A percentile compares a stretch with the other conserved stretches of the same genome.
Evolutionary conservation across 2,329 filamentous ascomycete species (phyloP).

Genomic region (Blumeriella jaapii): DNA sequence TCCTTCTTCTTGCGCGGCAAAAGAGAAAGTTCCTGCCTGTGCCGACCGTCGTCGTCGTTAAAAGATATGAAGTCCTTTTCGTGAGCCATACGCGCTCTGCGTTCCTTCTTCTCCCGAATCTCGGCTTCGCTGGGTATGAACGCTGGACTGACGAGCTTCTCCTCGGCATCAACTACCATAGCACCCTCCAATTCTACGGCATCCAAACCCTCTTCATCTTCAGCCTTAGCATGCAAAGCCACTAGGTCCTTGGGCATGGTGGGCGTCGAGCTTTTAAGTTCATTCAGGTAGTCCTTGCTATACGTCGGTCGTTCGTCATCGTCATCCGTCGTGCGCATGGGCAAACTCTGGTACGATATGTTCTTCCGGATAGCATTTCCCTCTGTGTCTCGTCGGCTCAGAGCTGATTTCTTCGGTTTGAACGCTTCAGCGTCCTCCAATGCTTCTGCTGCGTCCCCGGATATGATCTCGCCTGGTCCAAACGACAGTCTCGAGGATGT

Average conservation of each 20-base stretch:
- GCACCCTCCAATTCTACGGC: conserved; percentile 51
- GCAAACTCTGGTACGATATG: conserved; percentile 25
- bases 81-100: conserved; percentile 68
- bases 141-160: conserved; percentile 20
- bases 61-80: conserved; percentile 60
- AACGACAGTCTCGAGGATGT: conserved; percentile 63
- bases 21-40: conserved; percentile 26
- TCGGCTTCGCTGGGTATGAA: conserved; percentile 72
- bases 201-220: conserved; percentile 45
- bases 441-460: conserved; percentile 41
- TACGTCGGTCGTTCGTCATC: conserved; percentile 69
- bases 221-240: conserved; percentile 32
- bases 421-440: conserved; percentile 40
- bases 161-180: conserved; percentile 44
- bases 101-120: conserved; percentile 82
- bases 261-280: conserved; percentile 76
- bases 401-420: conserved; percentile 49
- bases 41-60: conserved; percentile 37
- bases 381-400: conserved; percentile 54
- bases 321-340: conserved; percentile 31
- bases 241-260: conserved; percentile 60
- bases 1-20: conserved; percentile 48
- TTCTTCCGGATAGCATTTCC: conserved; percentile 52
- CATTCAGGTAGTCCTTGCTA: conserved; percentile 74
- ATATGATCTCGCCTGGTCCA: conserved; percentile 46